Conservation (phyloP, 1,139 yeast genomes). For the Candida mesenterica region DNA sequence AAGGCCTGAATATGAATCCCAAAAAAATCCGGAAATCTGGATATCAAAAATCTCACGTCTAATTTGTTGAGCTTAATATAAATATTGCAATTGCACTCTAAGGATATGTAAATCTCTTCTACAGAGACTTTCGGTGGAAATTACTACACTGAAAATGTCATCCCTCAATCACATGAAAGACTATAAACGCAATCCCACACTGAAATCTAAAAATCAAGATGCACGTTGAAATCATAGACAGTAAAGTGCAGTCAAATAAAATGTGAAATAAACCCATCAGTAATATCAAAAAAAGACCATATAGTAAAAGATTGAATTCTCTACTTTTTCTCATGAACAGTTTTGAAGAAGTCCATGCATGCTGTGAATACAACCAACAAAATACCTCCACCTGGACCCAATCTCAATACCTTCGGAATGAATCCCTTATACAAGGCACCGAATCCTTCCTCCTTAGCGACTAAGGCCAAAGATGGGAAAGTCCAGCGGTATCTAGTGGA, state of each 20-base stretch:
- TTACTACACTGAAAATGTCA: too few relatives aligned
- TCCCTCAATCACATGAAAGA: too few relatives aligned
- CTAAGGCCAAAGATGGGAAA: constrained; percentile 70
- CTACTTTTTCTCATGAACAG: constrained; percentile 40
- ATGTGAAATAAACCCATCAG: constrained; percentile 3
- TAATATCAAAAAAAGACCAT: constrained; percentile 1
- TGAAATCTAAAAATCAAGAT: not conserved
- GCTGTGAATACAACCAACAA: constrained; percentile 91
- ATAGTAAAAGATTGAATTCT: not conserved
- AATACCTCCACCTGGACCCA: constrained; percentile 99
- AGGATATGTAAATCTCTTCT: too few relatives aligned
- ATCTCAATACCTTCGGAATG: constrained; percentile 93
- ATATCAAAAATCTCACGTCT: too few relatives aligned
- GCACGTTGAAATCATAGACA: constrained; percentile 8
- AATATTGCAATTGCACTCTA: too few relatives aligned
- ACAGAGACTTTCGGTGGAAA: too few relatives aligned
- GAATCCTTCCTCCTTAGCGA: constrained; percentile 77
- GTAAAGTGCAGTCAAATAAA: too few relatives aligned
- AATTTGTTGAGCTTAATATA: too few relatives aligned
- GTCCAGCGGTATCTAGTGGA: constrained; percentile 90
- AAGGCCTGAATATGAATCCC: too few relatives aligned
- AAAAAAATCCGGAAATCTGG: too few relatives aligned
- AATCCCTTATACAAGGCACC: constrained; percentile 71
- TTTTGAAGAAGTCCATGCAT: constrained; percentile 91
- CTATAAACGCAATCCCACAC: too few relatives aligned